phyloP scores from a whole-genome alignment of 805 yeast species.

The Ogataea salicorniae region DNA sequence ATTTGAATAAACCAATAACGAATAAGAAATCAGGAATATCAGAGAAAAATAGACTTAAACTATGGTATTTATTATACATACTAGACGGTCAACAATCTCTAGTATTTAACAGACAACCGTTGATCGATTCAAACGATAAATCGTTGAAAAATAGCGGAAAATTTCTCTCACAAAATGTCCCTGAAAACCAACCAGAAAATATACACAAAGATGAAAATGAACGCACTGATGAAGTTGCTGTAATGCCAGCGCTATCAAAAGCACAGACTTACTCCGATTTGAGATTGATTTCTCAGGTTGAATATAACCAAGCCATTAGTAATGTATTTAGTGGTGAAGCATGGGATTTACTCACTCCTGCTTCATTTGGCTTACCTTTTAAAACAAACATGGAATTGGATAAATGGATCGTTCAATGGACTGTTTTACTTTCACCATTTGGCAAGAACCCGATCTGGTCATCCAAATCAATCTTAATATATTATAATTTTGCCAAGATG shows the following conservation, averaged over 20 bases:
- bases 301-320: slow-evolving; percentile 58
- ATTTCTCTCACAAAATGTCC: slow-evolving; percentile 17
- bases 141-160: slow-evolving; percentile 40
- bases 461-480: slow-evolving; percentile 61
- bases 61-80: slow-evolving; percentile 63
- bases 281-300: slow-evolving; percentile 62
- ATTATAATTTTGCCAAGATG: slow-evolving; percentile 72
- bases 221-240: slow-evolving; percentile 1
- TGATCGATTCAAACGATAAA: slow-evolving; percentile 44
- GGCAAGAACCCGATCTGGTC: slow-evolving; percentile 54
- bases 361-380: slow-evolving; percentile 63
- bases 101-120: slow-evolving; percentile 51
- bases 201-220: neutral
- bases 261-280: slow-evolving; percentile 39
- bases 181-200: neutral
- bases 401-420: slow-evolving; percentile 80
- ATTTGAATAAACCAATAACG: slow-evolving; percentile 31
- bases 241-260: neutral
- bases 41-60: slow-evolving; percentile 44
- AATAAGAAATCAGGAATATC: slow-evolving; percentile 18
- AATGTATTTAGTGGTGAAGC: slow-evolving; percentile 54
- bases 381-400: slow-evolving; percentile 61
- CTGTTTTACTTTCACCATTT: slow-evolving; percentile 59
- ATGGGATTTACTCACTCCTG: slow-evolving; percentile 56
- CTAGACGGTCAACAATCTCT: slow-evolving; percentile 67